Base-by-base conservation (phyloP, 1,284 basidiomycete species). In the Veloporphyrellus conicus region DNA sequence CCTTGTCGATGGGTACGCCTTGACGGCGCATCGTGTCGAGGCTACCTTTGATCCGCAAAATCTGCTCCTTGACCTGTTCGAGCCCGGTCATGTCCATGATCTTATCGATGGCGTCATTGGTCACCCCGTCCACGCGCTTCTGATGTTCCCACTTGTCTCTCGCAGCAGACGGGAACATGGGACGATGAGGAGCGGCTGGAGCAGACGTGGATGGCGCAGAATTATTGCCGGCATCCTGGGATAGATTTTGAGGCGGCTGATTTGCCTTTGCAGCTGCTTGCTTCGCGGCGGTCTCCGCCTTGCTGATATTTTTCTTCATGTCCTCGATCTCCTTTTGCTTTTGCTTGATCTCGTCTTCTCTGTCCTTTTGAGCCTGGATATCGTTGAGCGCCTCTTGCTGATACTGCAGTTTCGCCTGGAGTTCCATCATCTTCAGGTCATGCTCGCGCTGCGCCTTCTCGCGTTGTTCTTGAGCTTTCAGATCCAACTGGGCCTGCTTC, bases 71-170 rank as follows among this genome's bases (percentile, higher is more conserved):
- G 42, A 82, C 79, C 1, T 70, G 64, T 54, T 82, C 79, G 5
- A 82, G 68, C 2, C 80, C 80, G 3, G 71, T 77, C 76, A 82
- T 74, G 3, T 62, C 69, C 80, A 82, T 81, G 48, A 81, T 71
- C 2, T 63, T 59, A 48, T 82, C 79, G 32, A 82, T 74, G 2
- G 72, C 66, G 7, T 61, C 58, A 42, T 78, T 78, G 22, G 57
- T 58, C 6, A 60, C 72, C 11, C 78, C 78, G 23, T 78, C 70
- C 0, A 73, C 41, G 1, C 57, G 55, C 57, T 82, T 82, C 56
- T 73, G 72, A 23, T 71, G 62, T 46, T 73, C 57, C 79, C 81
- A 82, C 38, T 74, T 71, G 0, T 54, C 49, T 53, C 73, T 63
- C 1, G 75, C 67, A 3, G 57, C 45, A 1, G 74, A 73, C 10